Percentiles rank a stretch among this genome's conserved stretches.
Conservation (phyloP, 2,329 filamentous ascomycete species). For the Macroventuria anomochaeta region DNA sequence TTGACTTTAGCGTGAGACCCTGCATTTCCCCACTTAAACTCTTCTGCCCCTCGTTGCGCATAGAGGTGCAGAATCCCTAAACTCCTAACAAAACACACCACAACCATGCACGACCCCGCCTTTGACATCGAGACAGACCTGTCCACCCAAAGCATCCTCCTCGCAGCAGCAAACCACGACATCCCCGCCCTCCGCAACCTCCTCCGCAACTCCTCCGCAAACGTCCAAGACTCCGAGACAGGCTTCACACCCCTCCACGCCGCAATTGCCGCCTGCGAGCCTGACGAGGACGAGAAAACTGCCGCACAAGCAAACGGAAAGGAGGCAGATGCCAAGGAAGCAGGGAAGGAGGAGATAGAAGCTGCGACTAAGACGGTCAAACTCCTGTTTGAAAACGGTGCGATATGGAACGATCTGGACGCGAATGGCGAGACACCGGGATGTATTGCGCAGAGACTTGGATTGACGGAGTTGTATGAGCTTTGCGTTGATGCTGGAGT, state of each 20-base stretch:
- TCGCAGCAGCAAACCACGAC: slow-evolving; percentile 72
- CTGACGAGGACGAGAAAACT: slow-evolving; percentile 48
- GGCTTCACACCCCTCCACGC: slow-evolving; percentile 89
- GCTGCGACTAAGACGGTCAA: slow-evolving; percentile 71
- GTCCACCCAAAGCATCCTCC: slow-evolving; percentile 65
- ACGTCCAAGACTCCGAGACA: slow-evolving; percentile 82
- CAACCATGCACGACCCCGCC: slow-evolving; percentile 41
- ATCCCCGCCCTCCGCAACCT: slow-evolving; percentile 71
- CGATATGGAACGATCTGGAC: slow-evolving; percentile 97
- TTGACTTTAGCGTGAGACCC: slow-evolving; percentile 4
- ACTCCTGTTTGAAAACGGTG: slow-evolving; percentile 83
- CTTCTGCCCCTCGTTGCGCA: slow-evolving; percentile 7
- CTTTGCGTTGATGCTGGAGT: slow-evolving; percentile 89
- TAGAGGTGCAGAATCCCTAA: no score
- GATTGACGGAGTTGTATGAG: slow-evolving; percentile 74
- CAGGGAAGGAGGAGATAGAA: slow-evolving; percentile 51
- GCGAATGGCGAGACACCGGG: slow-evolving; percentile 86
- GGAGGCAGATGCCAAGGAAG: slow-evolving; percentile 34
- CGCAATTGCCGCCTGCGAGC: slow-evolving; percentile 71
- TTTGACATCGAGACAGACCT: slow-evolving; percentile 53
- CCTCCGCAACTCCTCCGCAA: slow-evolving; percentile 68
- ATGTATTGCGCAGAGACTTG: slow-evolving; percentile 76
- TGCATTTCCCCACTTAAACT: slow-evolving; percentile 12
- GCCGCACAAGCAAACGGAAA: slow-evolving; percentile 39
- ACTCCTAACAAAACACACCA: not conserved